Percentiles rank a stretch among this genome's conserved stretches.
Conservation (phyloP, 2,329 filamentous ascomycete genomes). For the Pyrenochaeta sp. region DNA sequence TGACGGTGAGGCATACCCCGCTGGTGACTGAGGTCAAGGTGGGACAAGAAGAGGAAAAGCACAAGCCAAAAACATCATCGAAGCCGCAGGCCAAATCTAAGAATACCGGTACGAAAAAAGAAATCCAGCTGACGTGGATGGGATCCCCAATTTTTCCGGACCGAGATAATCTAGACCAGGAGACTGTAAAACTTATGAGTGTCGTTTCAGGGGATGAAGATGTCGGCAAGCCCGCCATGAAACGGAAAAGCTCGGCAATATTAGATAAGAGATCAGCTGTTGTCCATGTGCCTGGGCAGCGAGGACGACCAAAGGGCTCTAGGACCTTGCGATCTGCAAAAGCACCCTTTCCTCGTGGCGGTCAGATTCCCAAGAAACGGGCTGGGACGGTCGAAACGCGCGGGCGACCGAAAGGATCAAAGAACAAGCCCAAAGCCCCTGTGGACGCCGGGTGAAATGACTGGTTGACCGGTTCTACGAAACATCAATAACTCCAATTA, state of each 20-base stretch:
- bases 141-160: slow-evolving; percentile 45
- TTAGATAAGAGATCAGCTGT: background rate
- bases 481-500: too few species aligned
- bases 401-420: slow-evolving; percentile 18
- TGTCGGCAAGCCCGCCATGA: background rate
- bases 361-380: background rate
- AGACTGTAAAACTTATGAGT: slow-evolving; percentile 27
- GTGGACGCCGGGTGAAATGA: background rate
- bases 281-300: background rate
- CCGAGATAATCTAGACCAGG: slow-evolving; percentile 28
- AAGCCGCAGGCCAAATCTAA: slow-evolving; percentile 15
- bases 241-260: background rate
- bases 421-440: slow-evolving; percentile 11
- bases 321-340: slow-evolving; percentile 7
- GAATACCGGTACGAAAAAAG: slow-evolving; percentile 35
- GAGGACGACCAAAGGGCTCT: slow-evolving; percentile 25
- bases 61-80: slow-evolving; percentile 5
- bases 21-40: slow-evolving; percentile 8
- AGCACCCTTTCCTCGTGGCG: background rate
- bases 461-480: too few species aligned
- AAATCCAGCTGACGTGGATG: slow-evolving; percentile 50
- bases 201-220: background rate
- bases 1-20: slow-evolving; percentile 43
- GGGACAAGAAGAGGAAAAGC: slow-evolving; percentile 14
- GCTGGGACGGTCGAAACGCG: background rate